These are phyloP conservation scores for Fusarium tuaranense DNA, from an alignment of 2,329 filamentous ascomycete genomes.

Conservation along the genomic window DNA sequence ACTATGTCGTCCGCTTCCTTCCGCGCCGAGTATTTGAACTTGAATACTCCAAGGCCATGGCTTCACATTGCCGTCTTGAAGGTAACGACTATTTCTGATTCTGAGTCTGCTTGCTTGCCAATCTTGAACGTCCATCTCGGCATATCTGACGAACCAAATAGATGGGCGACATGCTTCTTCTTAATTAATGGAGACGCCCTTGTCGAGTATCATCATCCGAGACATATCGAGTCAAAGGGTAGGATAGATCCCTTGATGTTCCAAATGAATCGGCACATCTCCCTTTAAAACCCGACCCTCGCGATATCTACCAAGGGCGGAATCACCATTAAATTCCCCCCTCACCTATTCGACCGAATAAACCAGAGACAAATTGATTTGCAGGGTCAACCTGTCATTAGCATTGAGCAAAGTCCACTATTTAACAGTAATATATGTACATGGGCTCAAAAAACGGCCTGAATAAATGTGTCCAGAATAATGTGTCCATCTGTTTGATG, in stretches of 20 bases:
- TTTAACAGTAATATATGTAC: slow-evolving; percentile 6
- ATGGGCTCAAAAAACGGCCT: slow-evolving; percentile 4
- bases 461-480: slow-evolving; percentile 15
- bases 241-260: background rate
- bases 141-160: background rate
- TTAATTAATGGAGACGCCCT: background rate
- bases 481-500: background rate
- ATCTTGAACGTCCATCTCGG: slow-evolving; percentile 29
- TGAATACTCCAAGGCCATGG: slow-evolving; percentile 30
- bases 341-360: background rate
- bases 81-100: slow-evolving; percentile 28
- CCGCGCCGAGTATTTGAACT: slow-evolving; percentile 29
- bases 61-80: slow-evolving; percentile 21
- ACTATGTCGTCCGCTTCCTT: slow-evolving; percentile 27
- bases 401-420: slow-evolving; percentile 10
- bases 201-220: background rate
- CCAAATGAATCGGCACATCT: background rate
- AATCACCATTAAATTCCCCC: background rate
- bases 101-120: slow-evolving; percentile 31
- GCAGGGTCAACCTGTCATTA: slow-evolving; percentile 13
- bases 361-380: background rate
- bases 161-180: background rate
- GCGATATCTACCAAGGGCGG: background rate
- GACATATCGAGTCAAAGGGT: background rate
- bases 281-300: background rate